Evolutionary conservation across 176 grass and related monocot genomes (phyloP).

Genomic region (Avena eriantha): DNA sequence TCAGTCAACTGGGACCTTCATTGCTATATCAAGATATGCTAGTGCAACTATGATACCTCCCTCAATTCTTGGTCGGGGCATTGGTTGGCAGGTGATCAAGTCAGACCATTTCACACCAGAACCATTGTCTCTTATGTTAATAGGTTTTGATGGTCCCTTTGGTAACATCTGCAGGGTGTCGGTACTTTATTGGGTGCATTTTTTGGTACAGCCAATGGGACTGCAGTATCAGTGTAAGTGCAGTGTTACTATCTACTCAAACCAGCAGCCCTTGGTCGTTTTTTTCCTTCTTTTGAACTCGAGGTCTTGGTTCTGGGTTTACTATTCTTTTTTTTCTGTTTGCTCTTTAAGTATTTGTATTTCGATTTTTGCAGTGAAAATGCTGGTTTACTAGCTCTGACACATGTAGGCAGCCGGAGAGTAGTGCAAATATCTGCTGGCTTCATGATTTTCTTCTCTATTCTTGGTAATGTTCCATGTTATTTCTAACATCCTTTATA

Average conservation of each 20-base stretch:
- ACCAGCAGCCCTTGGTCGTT: background rate
- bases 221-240: constrained; percentile 69
- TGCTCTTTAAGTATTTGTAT: background rate
- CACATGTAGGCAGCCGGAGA: constrained; percentile 85
- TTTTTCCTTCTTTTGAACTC: background rate
- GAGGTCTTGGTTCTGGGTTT: background rate
- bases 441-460: constrained; percentile 98
- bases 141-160: background rate
- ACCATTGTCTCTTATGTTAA: background rate
- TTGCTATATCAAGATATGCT: constrained; percentile 81
- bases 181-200: constrained; percentile 64
- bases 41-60: constrained; percentile 89
- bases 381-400: constrained; percentile 86
- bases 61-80: constrained; percentile 86
- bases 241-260: background rate
- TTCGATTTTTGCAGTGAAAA: constrained; percentile 68
- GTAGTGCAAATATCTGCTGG: constrained; percentile 97
- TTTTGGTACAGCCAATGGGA: constrained; percentile 69
- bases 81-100: constrained; percentile 86
- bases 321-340: background rate
- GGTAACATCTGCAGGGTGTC: constrained; percentile 43
- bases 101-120: background rate
- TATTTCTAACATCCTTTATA: background rate
- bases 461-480: constrained; percentile 58
- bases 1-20: constrained; percentile 84